These are phyloP conservation scores for Begonia masoniana DNA, from an alignment of 306 rosid species.

Conservation along the genomic window DNA sequence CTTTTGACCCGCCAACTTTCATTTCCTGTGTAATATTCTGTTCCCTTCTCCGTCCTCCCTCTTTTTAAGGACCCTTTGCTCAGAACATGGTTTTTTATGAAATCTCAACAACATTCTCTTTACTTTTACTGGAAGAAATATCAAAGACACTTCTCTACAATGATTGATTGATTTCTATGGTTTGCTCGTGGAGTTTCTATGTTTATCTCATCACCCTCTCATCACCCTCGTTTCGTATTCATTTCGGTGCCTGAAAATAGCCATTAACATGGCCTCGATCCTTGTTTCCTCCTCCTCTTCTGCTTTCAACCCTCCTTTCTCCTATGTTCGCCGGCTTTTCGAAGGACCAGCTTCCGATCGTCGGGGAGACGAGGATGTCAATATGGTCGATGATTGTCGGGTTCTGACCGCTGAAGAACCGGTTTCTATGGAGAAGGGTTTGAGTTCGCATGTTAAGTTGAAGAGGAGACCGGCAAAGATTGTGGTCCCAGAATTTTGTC, in stretches of 20 bases:
- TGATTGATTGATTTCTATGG: no score
- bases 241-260: conserved; percentile 3
- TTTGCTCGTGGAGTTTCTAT: no score
- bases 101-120: no score
- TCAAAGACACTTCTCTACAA: no score
- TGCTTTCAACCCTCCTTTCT: conserved; percentile 4
- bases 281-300: conserved; percentile 13
- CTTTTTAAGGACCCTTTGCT: background rate
- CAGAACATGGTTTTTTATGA: no score
- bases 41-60: background rate
- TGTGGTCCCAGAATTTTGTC: conserved; percentile 17
- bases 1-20: conserved; percentile 21
- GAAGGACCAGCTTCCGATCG: no score
- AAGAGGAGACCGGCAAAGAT: conserved; percentile 20
- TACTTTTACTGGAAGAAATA: no score
- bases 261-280: conserved; percentile 7
- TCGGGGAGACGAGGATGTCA: background rate
- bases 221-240: conserved; percentile 1
- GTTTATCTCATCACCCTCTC: background rate
- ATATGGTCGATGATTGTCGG: no score
- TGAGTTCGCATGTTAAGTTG: conserved; percentile 4
- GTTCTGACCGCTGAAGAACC: no score
- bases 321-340: background rate
- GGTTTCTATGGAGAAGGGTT: no score
- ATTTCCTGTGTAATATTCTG: background rate